These are phyloP conservation scores for Nigrospora osmanthi DNA, from an alignment of 2,329 filamentous ascomycete species.

Conservation along the genomic window DNA sequence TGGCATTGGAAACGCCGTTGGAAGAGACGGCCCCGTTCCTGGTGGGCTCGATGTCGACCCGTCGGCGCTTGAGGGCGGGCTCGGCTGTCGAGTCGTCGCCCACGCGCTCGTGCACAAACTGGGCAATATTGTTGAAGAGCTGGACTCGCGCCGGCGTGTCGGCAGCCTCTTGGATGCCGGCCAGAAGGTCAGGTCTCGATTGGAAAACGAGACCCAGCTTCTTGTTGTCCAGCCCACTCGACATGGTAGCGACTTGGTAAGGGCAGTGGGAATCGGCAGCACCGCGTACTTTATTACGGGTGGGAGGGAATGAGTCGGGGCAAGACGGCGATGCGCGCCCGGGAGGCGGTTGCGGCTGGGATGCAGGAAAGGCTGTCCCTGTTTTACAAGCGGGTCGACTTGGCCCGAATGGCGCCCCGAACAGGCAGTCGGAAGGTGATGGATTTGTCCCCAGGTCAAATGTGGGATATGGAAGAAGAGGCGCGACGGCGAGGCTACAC, in stretches of 20 bases:
- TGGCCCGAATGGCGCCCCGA: too few species aligned
- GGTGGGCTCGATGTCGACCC: constrained; percentile 35
- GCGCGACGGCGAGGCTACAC: too few species aligned
- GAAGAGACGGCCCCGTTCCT: constrained; percentile 12
- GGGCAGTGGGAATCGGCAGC: too few species aligned
- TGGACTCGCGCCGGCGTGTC: constrained; percentile 40
- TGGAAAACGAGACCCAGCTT: constrained; percentile 44
- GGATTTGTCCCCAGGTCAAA: too few species aligned
- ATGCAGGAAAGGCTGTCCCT: too few species aligned
- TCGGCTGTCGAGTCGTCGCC: constrained; percentile 20
- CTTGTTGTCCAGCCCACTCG: constrained; percentile 37
- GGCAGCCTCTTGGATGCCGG: constrained; percentile 43
- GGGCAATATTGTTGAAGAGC: constrained; percentile 50
- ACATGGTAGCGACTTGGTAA: constrained; percentile 22
- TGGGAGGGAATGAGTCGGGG: too few species aligned
- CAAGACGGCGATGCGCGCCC: too few species aligned
- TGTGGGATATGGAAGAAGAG: too few species aligned
- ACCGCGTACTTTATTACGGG: too few species aligned
- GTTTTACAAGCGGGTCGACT: too few species aligned
- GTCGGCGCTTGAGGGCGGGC: constrained; percentile 43
- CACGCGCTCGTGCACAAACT: constrained; percentile 39
- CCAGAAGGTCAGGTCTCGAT: constrained; percentile 47
- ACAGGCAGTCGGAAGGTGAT: too few species aligned
- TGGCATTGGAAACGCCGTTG: constrained; percentile 12
- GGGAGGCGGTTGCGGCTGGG: too few species aligned